phyloP scores from a whole-genome alignment of 1,139 yeast species.

The Blastobotrys indianensis region DNA sequence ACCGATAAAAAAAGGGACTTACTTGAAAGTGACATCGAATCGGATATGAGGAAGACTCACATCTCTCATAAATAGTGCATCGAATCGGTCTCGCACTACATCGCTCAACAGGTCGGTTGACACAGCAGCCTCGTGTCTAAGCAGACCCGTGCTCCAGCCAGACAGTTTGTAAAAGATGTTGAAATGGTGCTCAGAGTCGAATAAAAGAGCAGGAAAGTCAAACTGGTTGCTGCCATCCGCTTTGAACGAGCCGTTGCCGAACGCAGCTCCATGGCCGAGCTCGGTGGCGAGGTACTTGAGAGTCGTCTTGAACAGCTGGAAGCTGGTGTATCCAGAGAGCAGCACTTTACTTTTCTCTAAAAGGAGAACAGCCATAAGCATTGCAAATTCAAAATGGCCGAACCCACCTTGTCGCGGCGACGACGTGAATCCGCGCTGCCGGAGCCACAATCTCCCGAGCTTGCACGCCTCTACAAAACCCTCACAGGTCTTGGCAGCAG shows the following conservation, averaged over 20 bases:
- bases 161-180: conserved; percentile 83
- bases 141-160: conserved; percentile 53
- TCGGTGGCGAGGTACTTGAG: conserved; percentile 74
- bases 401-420: conserved; percentile 58
- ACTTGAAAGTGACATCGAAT: conserved; percentile 56
- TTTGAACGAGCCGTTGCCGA: conserved; percentile 27
- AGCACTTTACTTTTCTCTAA: conserved; percentile 69
- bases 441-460: conserved; percentile 83
- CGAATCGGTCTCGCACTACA: conserved; percentile 77
- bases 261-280: conserved; percentile 40
- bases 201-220: conserved; percentile 39
- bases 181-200: conserved; percentile 67
- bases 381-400: conserved; percentile 86
- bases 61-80: conserved; percentile 68
- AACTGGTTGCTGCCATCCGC: not conserved
- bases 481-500: conserved; percentile 68
- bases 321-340: conserved; percentile 82
- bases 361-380: conserved; percentile 71
- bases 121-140: conserved; percentile 61
- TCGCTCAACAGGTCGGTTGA: conserved; percentile 69
- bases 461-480: conserved; percentile 86
- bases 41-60: conserved; percentile 51
- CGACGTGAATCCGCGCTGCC: conserved; percentile 76
- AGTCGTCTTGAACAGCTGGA: conserved; percentile 86
- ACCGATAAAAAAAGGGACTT: not conserved